These are phyloP conservation scores for Grosmannia serpens DNA, from an alignment of 2,329 filamentous ascomycete species.

Conservation along the genomic window DNA sequence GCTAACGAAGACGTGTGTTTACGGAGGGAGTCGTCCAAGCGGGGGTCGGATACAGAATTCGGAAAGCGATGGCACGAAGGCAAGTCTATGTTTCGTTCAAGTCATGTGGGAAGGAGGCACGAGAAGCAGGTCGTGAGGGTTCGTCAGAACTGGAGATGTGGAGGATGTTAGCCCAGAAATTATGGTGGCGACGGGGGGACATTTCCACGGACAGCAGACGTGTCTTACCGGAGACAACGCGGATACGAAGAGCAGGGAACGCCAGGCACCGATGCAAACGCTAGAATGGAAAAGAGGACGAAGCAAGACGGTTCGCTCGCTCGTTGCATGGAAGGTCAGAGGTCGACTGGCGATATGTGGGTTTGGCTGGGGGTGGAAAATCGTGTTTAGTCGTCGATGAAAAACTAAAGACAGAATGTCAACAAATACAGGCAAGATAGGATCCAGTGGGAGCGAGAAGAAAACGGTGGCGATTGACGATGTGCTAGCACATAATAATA, in stretches of 20 bases:
- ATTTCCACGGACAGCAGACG: not conserved
- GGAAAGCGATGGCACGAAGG: not conserved
- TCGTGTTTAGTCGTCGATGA: not conserved
- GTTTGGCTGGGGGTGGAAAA: not conserved
- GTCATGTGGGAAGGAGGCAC: not conserved
- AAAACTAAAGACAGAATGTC: not conserved
- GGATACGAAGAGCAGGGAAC: not conserved
- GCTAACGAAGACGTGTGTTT: not conserved
- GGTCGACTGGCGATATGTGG: not conserved
- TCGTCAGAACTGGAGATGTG: not conserved
- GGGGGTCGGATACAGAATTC: no score
- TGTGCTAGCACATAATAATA: not conserved
- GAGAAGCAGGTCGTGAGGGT: not conserved
- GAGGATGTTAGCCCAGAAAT: not conserved
- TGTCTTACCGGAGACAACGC: not conserved
- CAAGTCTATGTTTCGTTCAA: not conserved
- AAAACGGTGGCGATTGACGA: not conserved
- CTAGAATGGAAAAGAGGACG: not conserved
- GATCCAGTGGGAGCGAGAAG: not conserved
- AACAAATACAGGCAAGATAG: not conserved
- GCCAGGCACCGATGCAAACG: not conserved
- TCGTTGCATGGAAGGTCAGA: not conserved
- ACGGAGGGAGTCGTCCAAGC: not conserved
- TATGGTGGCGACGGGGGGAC: no score
- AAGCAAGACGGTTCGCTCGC: not conserved